Conservation (phyloP, 768 basidiomycete genomes). For the Lentinula aciculospora region DNA sequence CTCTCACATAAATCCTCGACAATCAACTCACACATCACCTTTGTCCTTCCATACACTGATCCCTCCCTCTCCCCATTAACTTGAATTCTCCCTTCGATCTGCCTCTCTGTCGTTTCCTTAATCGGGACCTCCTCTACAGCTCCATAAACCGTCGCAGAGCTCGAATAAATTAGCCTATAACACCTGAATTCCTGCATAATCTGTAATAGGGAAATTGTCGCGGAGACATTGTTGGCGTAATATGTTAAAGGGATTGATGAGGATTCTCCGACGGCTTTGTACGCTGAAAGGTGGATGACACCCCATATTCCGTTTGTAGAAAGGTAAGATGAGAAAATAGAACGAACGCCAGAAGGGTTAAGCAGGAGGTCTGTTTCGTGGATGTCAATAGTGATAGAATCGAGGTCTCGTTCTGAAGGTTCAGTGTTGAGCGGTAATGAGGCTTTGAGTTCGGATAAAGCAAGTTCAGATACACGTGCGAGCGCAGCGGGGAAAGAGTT, state of each 20-base stretch:
- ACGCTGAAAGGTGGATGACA: constrained; percentile 92
- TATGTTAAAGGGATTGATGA: constrained; percentile 89
- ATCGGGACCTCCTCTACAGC: constrained; percentile 90
- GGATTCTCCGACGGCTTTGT: constrained; percentile 99
- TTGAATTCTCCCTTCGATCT: too few species aligned
- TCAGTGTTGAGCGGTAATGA: neutral
- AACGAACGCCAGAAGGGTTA: constrained; percentile 59
- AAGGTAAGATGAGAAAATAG: constrained; percentile 76
- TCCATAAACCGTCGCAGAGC: constrained; percentile 98
- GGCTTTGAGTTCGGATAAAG: constrained; percentile 60
- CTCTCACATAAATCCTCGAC: constrained; percentile 75
- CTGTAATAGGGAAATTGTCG: constrained; percentile 82
- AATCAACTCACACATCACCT: constrained; percentile 89
- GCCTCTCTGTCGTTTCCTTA: constrained; percentile 65
- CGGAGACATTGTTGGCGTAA: constrained; percentile 91
- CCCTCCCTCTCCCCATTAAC: constrained; percentile 76
- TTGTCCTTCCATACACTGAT: constrained; percentile 95
- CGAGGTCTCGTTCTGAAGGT: constrained; percentile 61
- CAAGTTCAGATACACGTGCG: constrained; percentile 73
- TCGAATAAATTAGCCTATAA: constrained; percentile 90
- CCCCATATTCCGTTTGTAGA: constrained; percentile 91
- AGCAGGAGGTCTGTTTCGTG: constrained; percentile 74
- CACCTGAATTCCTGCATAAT: constrained; percentile 83
- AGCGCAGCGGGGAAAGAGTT: constrained; percentile 82
- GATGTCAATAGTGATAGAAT: constrained; percentile 68